phyloP scores from a whole-genome alignment of 2,329 filamentous ascomycete species.

The Sporothrix inflata region DNA sequence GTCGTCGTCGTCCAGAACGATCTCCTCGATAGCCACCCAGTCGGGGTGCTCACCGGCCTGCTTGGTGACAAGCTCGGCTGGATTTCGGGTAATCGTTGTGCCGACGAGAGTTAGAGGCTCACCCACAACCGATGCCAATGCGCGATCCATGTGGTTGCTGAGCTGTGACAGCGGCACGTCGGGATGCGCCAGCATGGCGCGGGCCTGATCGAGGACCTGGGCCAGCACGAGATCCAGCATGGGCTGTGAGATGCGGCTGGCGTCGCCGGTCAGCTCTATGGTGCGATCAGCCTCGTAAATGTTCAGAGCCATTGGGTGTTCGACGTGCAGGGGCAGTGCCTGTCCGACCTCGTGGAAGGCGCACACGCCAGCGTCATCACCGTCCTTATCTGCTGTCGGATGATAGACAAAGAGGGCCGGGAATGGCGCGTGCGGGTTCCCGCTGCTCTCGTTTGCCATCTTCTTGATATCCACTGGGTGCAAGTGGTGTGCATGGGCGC shows the following conservation, averaged over 20 bases:
- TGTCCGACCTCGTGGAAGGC: constrained; percentile 41
- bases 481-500: constrained; percentile 31
- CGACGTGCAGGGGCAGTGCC: constrained; percentile 43
- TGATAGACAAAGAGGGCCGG: constrained; percentile 38
- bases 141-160: constrained; percentile 28
- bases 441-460: constrained; percentile 34
- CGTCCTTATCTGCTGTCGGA: constrained; percentile 24
- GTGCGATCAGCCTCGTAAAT: constrained; percentile 37
- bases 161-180: constrained; percentile 31
- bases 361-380: background rate
- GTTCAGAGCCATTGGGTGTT: constrained; percentile 48
- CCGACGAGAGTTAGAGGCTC: background rate
- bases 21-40: constrained; percentile 59
- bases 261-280: constrained; percentile 36
- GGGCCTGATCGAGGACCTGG: constrained; percentile 35
- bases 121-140: constrained; percentile 26
- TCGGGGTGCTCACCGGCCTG: constrained; percentile 52
- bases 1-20: constrained; percentile 47
- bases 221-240: constrained; percentile 36
- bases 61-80: constrained; percentile 43
- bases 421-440: constrained; percentile 33
- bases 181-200: constrained; percentile 32
- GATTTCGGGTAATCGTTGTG: constrained; percentile 34
- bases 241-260: constrained; percentile 33
- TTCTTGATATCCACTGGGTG: constrained; percentile 37